Base-by-base conservation (phyloP, 2,329 filamentous ascomycete genomes). In the Chaetomium olivaceum region DNA sequence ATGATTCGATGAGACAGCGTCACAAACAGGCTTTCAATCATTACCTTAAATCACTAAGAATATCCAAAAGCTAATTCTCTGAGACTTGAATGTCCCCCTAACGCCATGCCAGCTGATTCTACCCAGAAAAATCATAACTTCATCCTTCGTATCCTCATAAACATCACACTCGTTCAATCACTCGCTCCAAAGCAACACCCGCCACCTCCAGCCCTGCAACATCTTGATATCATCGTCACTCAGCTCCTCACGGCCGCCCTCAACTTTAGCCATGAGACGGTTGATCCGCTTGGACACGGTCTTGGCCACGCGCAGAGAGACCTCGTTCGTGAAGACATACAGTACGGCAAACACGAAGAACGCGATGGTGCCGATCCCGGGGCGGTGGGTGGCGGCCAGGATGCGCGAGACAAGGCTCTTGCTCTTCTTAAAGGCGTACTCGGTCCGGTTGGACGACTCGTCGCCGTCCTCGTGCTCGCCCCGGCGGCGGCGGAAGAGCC, bases 291-390 rank as follows among this genome's bases (percentile, higher is more conserved):
- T 83, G 33, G 79, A 77, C 21, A 85, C 74, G 4, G 84, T 86
- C 71, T 78, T 79, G 12, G 83, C 83, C 3, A 86, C 83, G 4
- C 84, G 80, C 56, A 87, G 72, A 61, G 82, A 79, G 23, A 87
- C 84, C 73, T 87, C 85, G 72, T 85, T 86, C 71, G 82, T 80
- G 68, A 87, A 87, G 14, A 87, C 80, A 72, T 85, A 87, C 48
- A 87, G 75, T 23, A 85, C 81, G 2, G 83, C 81, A 68, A 87
- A 82, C 2, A 87, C 83, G 36, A 87, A 81, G 68, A 85, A 81
- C 9, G 82, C 81, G 11, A 86, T 67, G 43, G 80, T 80, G 0
- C 84, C 83, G 29, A 85, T 73, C 1, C 78, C 80, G 16, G 77
- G 78, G 4, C 82, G 80, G 11, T 79, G 75, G 1, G 83, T 73